phyloP scores from a whole-genome alignment of 257 asterid species.

The Nicotiana tomentosiformis region DNA sequence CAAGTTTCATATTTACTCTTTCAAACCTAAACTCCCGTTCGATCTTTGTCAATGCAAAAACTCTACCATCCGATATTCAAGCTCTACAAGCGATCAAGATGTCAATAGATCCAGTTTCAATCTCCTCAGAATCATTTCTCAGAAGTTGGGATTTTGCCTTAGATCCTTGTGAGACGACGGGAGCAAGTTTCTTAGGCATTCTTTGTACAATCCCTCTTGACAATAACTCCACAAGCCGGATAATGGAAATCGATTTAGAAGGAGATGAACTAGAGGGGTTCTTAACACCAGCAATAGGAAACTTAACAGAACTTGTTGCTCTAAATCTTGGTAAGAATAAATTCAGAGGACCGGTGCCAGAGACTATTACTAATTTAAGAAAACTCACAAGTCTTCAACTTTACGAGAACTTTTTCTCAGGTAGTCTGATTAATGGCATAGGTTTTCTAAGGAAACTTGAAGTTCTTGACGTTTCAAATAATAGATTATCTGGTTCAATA shows the following conservation, averaged over 20 bases:
- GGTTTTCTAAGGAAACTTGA: conserved; percentile 25
- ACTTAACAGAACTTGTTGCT: conserved; percentile 29
- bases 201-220: conserved; percentile 24
- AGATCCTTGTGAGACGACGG: conserved; percentile 46
- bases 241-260: conserved; percentile 35
- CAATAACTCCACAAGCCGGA: conserved; percentile 26
- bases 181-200: conserved; percentile 33
- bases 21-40: not conserved
- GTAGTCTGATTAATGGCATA: conserved; percentile 25
- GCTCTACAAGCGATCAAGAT: conserved; percentile 29
- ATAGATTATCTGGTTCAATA: conserved; percentile 35
- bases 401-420: conserved; percentile 37
- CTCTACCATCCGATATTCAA: conserved; percentile 30
- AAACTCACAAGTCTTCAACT: conserved; percentile 29
- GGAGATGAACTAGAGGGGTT: conserved; percentile 51
- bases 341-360: conserved; percentile 42
- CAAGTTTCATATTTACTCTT: not conserved
- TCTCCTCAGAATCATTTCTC: conserved; percentile 34
- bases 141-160: conserved; percentile 34
- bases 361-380: conserved; percentile 20
- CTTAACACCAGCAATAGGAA: conserved; percentile 33
- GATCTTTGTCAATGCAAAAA: conserved; percentile 17
- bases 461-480: conserved; percentile 26
- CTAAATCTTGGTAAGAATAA: conserved; percentile 33
- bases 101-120: conserved; percentile 37